Evolutionary conservation across 202 grass and related monocot species (phyloP), one percentile per base, ranked within the genome.

Genomic region (Setaria italica): DNA sequence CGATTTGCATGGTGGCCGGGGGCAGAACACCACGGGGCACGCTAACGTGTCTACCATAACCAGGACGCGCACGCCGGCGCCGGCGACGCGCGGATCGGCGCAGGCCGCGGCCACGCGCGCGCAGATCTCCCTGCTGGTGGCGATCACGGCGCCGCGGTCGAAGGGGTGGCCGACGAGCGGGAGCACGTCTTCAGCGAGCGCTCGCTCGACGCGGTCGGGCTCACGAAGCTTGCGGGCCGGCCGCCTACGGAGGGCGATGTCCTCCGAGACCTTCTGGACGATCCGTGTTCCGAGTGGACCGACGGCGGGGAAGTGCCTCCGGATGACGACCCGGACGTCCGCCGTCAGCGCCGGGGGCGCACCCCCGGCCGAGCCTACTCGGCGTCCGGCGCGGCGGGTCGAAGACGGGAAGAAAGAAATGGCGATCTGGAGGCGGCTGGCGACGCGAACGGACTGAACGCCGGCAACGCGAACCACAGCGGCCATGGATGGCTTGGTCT

Each of bases 161-260:
- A 82, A 45, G 2, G 32, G 29, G 63, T 70, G 72, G 37, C 17
- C 14, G 3, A 87, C 15, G 9, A 50, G n/a, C 0, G 85, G 72
- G 32, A 87, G 9, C 20, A 87, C 53, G 1, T 76, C 70, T 4
- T 12, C 15, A 2, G 63, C 53, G 10, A 77, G 72, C 3, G 32
- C 53, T 2, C 14, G n/a, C 10, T 41, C 64, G 30, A 82, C 86
- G 32, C 6, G 1, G 39, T 50, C 70, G 0, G 71, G 29, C 0
- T 1, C 9, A 0, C 62, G 42, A 9, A 87, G 79, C 51, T 3
- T 13, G 2, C 71, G 71, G 51, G 62, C 29, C 1, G 53, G 79
- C 39, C 57, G 62, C 51, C 78, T 34, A 30, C 78, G 50, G 4
- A 70, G 71, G 13, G 63, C 19, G 51, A 82, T 87, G 86, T 88